Evolutionary conservation across 2,329 filamentous ascomycete genomes (phyloP).

Genomic region (Sporothrix euskadiensis): DNA sequence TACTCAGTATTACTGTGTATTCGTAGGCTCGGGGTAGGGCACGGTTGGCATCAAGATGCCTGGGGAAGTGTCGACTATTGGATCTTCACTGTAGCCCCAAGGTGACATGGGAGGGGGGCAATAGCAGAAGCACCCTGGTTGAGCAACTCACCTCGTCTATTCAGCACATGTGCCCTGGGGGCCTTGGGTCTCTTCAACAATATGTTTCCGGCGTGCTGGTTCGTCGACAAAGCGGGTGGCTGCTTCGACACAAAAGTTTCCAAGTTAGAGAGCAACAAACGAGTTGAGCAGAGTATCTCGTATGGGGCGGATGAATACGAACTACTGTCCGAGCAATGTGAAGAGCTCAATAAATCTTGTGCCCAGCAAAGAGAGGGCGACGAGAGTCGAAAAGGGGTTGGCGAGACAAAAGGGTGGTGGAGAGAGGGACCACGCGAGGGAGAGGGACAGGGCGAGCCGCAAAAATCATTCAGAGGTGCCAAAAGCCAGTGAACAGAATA

Average conservation of each 20-base stretch:
- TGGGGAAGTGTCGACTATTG: constrained; percentile 7
- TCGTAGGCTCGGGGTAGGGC: background rate
- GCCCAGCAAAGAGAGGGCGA: background rate
- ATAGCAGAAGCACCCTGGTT: background rate
- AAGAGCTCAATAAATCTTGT: background rate
- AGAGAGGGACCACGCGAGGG: background rate
- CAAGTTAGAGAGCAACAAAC: background rate
- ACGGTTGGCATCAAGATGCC: background rate
- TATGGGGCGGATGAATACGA: background rate
- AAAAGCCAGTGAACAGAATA: background rate
- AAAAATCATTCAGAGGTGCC: background rate
- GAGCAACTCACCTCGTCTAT: constrained; percentile 15
- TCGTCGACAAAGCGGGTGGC: background rate
- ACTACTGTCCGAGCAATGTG: background rate
- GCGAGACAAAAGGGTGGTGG: background rate
- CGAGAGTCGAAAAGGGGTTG: background rate
- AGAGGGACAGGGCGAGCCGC: background rate
- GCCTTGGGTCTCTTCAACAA: background rate
- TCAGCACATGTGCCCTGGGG: background rate
- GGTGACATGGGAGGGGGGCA: background rate
- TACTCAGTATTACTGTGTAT: background rate
- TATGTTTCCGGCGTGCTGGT: background rate
- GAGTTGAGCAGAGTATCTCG: background rate
- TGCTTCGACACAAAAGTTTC: background rate
- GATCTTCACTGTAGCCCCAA: constrained; percentile 8